Evolutionary conservation across 306 rosid species (phyloP).

Genomic region (Potentilla sterilis): DNA sequence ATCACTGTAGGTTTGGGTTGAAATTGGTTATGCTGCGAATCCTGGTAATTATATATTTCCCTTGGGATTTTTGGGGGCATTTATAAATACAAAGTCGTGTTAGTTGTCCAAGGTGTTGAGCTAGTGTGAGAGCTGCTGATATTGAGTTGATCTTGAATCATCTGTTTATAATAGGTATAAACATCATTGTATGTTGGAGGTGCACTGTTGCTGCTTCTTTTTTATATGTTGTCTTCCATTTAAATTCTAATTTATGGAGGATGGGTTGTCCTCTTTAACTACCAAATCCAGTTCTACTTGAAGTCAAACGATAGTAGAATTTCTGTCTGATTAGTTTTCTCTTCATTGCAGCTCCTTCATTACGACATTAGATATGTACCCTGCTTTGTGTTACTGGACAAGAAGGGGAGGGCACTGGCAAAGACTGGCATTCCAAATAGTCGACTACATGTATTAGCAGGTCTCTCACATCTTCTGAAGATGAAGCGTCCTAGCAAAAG

Average conservation of each 20-base stretch:
- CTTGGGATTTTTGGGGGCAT: not conserved
- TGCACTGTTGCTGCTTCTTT: not conserved
- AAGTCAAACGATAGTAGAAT: not conserved
- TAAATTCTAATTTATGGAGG: not conserved
- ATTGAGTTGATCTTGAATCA: not conserved
- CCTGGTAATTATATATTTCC: not conserved
- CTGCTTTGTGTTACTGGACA: slow-evolving; percentile 83
- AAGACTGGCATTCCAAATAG: slow-evolving; percentile 78
- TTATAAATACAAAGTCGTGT: not conserved
- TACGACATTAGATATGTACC: slow-evolving; percentile 85
- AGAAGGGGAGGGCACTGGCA: slow-evolving; percentile 76
- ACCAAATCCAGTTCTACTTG: not conserved
- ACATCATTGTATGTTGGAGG: not conserved
- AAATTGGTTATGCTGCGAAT: not conserved
- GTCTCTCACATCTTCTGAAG: slow-evolving; percentile 85
- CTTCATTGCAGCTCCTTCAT: slow-evolving; percentile 66
- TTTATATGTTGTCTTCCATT: not conserved
- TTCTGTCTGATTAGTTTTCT: slow-evolving; percentile 19
- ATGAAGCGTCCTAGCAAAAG: slow-evolving; percentile 50
- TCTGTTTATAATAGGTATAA: not conserved
- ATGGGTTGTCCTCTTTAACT: not conserved
- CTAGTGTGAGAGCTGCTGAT: not conserved
- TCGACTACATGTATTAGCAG: slow-evolving; percentile 81
- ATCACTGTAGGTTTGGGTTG: not conserved
- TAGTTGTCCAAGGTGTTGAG: not conserved